These are phyloP conservation scores for Quillaja saponaria DNA, from an alignment of 306 rosid species.

Conservation along the genomic window DNA sequence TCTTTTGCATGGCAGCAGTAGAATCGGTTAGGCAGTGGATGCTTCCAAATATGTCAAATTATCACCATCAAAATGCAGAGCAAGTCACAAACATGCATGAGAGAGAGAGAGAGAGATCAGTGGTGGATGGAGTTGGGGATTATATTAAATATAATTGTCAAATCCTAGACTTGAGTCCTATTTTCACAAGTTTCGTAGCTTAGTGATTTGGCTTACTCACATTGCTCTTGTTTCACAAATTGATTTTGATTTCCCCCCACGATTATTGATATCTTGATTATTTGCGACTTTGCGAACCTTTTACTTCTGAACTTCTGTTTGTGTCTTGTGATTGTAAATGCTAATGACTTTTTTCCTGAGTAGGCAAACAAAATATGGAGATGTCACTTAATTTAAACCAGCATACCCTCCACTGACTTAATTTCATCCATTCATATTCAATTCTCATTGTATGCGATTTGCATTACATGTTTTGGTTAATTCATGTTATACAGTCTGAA, in stretches of 20 bases:
- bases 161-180: neutral
- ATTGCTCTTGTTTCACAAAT: too few species aligned
- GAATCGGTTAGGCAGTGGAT: neutral
- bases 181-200: neutral
- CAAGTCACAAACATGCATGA: neutral
- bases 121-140: neutral
- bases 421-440: neutral
- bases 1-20: neutral
- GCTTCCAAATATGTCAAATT: neutral
- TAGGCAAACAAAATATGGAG: too few species aligned
- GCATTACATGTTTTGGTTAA: conserved; percentile 2
- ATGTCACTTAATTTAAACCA: too few species aligned
- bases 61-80: neutral
- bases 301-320: too few species aligned
- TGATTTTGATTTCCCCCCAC: too few species aligned
- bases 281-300: too few species aligned
- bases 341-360: too few species aligned
- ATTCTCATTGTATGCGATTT: neutral
- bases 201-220: too few species aligned
- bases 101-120: neutral
- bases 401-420: too few species aligned
- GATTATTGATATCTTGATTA: too few species aligned
- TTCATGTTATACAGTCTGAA: neutral
- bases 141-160: neutral
- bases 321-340: too few species aligned